These are phyloP conservation scores for Aspergillus sp. DNA, from an alignment of 2,329 filamentous ascomycete species.

Conservation along the genomic window DNA sequence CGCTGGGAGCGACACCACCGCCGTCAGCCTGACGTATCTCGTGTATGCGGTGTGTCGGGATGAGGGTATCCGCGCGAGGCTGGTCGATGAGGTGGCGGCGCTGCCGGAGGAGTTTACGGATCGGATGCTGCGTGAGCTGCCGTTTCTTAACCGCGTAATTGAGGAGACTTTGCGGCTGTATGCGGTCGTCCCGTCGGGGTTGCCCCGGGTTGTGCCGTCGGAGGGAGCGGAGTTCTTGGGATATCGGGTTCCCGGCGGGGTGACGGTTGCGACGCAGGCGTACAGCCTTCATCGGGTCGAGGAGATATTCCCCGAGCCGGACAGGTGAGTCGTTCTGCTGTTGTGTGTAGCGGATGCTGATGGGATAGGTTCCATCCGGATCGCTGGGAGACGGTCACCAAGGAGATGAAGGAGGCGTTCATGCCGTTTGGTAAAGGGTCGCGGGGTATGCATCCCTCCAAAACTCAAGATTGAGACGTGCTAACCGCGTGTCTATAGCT, in stretches of 20 bases:
- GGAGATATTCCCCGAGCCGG: constrained; percentile 49
- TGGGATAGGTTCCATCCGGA: constrained; percentile 25
- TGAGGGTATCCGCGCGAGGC: constrained; percentile 11
- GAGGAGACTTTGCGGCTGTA: constrained; percentile 59
- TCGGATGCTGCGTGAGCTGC: constrained; percentile 50
- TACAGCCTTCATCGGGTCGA: constrained; percentile 57
- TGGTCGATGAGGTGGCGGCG: constrained; percentile 19
- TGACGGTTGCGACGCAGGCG: constrained; percentile 53
- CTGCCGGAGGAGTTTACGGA: constrained; percentile 19
- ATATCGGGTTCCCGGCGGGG: constrained; percentile 50
- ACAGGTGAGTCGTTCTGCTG: constrained; percentile 43
- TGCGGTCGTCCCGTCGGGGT: constrained; percentile 55
- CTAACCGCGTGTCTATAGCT: constrained; percentile 30
- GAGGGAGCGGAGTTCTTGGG: constrained; percentile 43
- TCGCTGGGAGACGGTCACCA: constrained; percentile 24
- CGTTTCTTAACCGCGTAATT: constrained; percentile 57
- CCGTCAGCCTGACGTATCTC: constrained; percentile 49
- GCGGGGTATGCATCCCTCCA: constrained; percentile 39
- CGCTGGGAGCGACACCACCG: constrained; percentile 55
- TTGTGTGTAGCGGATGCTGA: constrained; percentile 30
- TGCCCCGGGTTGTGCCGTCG: constrained; percentile 53
- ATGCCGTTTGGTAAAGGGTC: constrained; percentile 70
- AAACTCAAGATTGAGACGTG: neutral
- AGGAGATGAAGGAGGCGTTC: constrained; percentile 55
- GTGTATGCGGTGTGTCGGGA: constrained; percentile 23